These are phyloP conservation scores for Pseudocercospora fuligena DNA, from an alignment of 2,329 filamentous ascomycete species.

Conservation along the genomic window DNA sequence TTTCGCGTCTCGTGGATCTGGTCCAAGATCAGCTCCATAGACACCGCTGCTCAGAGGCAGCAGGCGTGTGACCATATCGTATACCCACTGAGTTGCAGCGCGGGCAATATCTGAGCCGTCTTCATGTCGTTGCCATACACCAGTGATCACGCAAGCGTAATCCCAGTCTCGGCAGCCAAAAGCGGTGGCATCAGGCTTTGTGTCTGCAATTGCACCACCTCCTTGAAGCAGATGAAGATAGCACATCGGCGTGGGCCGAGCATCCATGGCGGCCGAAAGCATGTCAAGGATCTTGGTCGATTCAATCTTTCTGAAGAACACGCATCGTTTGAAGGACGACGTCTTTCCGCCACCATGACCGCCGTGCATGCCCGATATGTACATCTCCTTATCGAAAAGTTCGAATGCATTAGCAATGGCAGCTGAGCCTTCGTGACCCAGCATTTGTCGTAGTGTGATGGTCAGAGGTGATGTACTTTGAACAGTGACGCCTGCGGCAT, in stretches of 20 bases:
- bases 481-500: background rate
- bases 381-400: conserved; percentile 65
- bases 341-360: conserved; percentile 64
- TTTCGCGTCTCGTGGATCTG: conserved; percentile 61
- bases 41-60: conserved; percentile 57
- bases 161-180: conserved; percentile 69
- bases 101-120: conserved; percentile 51
- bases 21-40: conserved; percentile 67
- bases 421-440: conserved; percentile 34
- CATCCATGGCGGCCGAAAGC: conserved; percentile 54
- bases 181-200: conserved; percentile 55
- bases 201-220: conserved; percentile 57
- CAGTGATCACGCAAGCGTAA: conserved; percentile 68
- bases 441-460: background rate
- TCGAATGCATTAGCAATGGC: conserved; percentile 52
- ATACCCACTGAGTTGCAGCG: conserved; percentile 60
- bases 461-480: background rate
- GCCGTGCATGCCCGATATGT: conserved; percentile 64
- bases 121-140: conserved; percentile 62
- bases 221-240: conserved; percentile 69
- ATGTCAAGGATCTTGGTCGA: conserved; percentile 38
- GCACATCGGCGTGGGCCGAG: conserved; percentile 58
- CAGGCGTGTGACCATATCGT: conserved; percentile 54
- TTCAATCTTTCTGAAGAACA: conserved; percentile 61
- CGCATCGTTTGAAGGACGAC: conserved; percentile 67